phyloP scores from a whole-genome alignment of 805 yeast species.

The Ogataea nonfermentans region DNA sequence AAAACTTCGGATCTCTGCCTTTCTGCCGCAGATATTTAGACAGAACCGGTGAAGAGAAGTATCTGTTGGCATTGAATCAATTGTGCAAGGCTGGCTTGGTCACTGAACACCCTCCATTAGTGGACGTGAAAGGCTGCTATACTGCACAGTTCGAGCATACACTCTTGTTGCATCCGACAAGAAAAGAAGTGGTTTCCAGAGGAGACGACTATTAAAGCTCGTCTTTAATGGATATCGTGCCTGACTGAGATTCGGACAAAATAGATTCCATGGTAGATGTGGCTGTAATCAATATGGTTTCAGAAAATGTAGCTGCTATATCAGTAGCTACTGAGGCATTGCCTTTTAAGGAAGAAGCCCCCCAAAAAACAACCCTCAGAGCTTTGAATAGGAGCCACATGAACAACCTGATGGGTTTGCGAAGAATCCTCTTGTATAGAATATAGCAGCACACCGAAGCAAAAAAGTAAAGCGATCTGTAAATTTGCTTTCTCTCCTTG shows the following conservation, averaged over 20 bases:
- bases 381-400: conserved; percentile 47
- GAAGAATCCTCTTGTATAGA: conserved; percentile 47
- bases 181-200: conserved; percentile 90
- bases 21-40: conserved; percentile 96
- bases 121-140: conserved; percentile 78
- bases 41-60: conserved; percentile 87
- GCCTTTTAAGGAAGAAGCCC: conserved; percentile 10
- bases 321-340: conserved; percentile 3
- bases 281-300: conserved; percentile 1
- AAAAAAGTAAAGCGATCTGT: conserved; percentile 46
- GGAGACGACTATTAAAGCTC: conserved; percentile 80
- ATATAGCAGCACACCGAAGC: conserved; percentile 47
- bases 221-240: conserved; percentile 8
- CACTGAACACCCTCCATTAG: conserved; percentile 90
- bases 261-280: background rate
- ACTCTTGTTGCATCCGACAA: conserved; percentile 80
- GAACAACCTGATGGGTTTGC: conserved; percentile 42
- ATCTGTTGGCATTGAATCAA: conserved; percentile 79
- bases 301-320: conserved; percentile 1
- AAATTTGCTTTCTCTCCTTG: conserved; percentile 47
- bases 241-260: conserved; percentile 1
- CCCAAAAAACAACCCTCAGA: conserved; percentile 26
- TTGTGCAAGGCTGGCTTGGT: conserved; percentile 85
- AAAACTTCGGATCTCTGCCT: conserved; percentile 89
- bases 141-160: conserved; percentile 99